Evolutionary conservation across 2,329 filamentous ascomycete genomes (phyloP), one percentile per base, ranked within the genome.

Genomic region (Sporothrix euskadiensis): DNA sequence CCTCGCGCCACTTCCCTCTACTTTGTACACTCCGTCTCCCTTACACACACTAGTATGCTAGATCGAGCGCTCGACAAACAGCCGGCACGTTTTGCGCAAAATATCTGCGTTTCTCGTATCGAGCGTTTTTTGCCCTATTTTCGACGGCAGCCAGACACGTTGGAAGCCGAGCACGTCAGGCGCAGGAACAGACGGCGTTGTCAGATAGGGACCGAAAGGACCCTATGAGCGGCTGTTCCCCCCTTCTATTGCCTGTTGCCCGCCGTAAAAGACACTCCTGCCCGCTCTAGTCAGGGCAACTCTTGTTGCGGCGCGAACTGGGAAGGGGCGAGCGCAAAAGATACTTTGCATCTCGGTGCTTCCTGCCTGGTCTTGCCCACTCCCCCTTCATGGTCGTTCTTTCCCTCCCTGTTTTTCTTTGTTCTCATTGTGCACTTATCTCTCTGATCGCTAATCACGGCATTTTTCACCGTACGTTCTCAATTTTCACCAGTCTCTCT

Each of bases 101-200:
- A 49, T 19, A 4, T 49, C n/a, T 68, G 26, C 26, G 52, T 52
- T 68, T 8, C 35, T 69, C 66, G 66, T 69, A 56, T 39, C 47
- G 30, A 69, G 8, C 44, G 65, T 35, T 35, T 49, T 68, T 68
- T 65, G 61, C 9, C 61, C n/a, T 39, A 26, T 65, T 65, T 65
- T 12, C 59, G 39, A 39, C 39, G 9, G 44, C 44, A 3, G 44
- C 44, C 32, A 41, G 65, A 63, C 16, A 44, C 7, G 26, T 19
- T 41, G 22, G 9, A n/a, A 57, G 44, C 68, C 52, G 47, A 41
- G 68, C 35, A 44, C 52, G 19, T 59, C 68, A 19, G 12, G 68
- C n/a, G 49, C 49, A 69, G 66, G 66, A 69, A 69, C 32, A 56
- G 47, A 44, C 39, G 61, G 61, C n/a, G n/a, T 39, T 41, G 44